Evolutionary conservation across 1,284 basidiomycete species (phyloP), one percentile per base, ranked within the genome.

Genomic region (Athelia sp.): DNA sequence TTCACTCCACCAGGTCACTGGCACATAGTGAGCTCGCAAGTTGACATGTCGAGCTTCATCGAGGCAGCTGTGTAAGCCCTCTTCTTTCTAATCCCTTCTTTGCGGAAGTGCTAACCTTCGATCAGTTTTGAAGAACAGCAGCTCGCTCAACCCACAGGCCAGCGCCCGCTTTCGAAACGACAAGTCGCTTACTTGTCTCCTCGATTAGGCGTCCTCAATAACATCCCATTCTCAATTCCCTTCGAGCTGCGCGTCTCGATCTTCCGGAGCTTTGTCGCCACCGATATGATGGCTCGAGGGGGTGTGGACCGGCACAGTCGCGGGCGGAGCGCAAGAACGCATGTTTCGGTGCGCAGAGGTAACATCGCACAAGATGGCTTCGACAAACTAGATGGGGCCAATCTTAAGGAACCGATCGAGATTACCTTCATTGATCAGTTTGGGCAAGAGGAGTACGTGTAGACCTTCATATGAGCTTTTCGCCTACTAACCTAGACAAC

Each of bases 141-240:
- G 52, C 65, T 82, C 2, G 55, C 43, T 47, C 50, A 36, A 43
- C 53, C 54, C 45, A 45, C 52, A 19, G 61, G 56, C 49, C 69
- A n/a, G 17, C 75, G 77, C 15, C 55, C 67, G 19, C 71, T 79
- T 45, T 78, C 79, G 19, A 88, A 88, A 57, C 84, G 87, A 8
- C 82, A 91, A 55, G 66, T 90, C 42, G 83, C 89, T 61, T 87
- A 84, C 50, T 73, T 98, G 44, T 89, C 90, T 4, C 96, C 95
- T 0, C 84, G 93, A 3, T 78, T 98, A 1, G 91, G 92, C 3
- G 79, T 98, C 23, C 79, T 99, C 47, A 93, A 98, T 72, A 95
- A 98, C 65, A 90, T 98, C 47, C 97, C 96, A 0, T 98, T 99
- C 71, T 84, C 93, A 13, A 90, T 99, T 51, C 96, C 95, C 0